Evolutionary conservation across 2,329 filamentous ascomycete species (phyloP), one percentile per base, ranked within the genome.

Genomic region (Exophiala mesophila): DNA sequence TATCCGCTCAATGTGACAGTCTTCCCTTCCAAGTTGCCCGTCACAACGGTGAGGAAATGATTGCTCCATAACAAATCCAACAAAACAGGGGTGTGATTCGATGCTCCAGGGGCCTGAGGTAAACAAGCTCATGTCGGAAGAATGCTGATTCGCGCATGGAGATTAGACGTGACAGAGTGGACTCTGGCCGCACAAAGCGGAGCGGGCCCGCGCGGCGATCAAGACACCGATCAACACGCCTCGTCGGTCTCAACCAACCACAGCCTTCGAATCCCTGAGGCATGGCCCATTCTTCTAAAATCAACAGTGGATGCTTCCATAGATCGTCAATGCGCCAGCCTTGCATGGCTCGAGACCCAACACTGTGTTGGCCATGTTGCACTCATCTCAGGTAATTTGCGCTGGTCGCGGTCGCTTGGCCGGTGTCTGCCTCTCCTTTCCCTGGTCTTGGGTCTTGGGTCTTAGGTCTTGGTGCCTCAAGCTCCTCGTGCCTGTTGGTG

Each of bases 291-390:
- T 43, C 7, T 36, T 37, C 45, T n/a, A 48, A 47, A 29, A 38
- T 35, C 39, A 51, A 48, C 48, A 48, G 48, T 47, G 32, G 32
- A 34, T 19, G 12, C 17, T 12, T 17, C n/a, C 12, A 30, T 37
- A 38, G 44, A 37, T 28, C 41, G 24, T 16, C 23, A 36, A 42
- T 50, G 41, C 44, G 36, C 48, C 48, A 50, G 48, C 48, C 48
- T 51, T 51, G 48, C 48, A 48, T 51, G 39, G 48, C 39, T 45
- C 38, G 34, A 45, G 39, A 38, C n/a, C 39, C 33, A 42, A 20
- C 36, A 33, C 17, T 6, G 23, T 39, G 26, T 26, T 28, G 36
- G 26, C 37, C 28, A 18, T 26, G n/a, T 18, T 20, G 13, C 44
- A 36, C 23, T 44, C 31, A 36, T 48, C 44, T 44, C 47, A 46